A percentile compares a stretch with the other conserved stretches of the same genome.
Evolutionary conservation across 345 rosid genomes (phyloP).

Genomic region (Populus euphratica): DNA sequence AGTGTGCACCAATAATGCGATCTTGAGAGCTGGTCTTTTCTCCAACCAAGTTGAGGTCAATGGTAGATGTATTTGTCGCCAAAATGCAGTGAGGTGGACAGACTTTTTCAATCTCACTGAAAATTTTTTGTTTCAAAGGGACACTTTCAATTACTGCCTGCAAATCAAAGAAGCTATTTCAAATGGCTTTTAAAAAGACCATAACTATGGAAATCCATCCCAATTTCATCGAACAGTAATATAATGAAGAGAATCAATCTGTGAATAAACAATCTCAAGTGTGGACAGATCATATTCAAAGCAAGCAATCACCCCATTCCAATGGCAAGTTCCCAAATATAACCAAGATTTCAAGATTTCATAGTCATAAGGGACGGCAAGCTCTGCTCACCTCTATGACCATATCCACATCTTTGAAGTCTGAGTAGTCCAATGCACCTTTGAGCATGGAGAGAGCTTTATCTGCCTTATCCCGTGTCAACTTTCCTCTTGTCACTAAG

Average conservation of each 20-base stretch:
- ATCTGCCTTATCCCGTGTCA: constrained; percentile 62
- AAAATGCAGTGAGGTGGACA: constrained; percentile 87
- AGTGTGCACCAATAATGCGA: constrained; percentile 91
- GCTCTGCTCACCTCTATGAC: constrained; percentile 69
- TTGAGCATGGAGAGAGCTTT: constrained; percentile 73
- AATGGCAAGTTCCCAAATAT: background rate
- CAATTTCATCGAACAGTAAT: background rate
- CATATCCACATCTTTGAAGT: constrained; percentile 86
- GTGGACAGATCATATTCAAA: background rate
- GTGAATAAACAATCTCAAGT: background rate
- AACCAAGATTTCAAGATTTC: background rate
- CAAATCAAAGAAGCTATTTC: constrained; percentile 21
- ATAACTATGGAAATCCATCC: background rate
- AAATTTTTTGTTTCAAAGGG: constrained; percentile 81
- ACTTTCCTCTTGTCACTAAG: constrained; percentile 63
- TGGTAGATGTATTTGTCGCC: constrained; percentile 89
- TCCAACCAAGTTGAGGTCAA: constrained; percentile 72
- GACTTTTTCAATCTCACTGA: constrained; percentile 71
- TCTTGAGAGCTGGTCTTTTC: constrained; percentile 71
- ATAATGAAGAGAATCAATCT: background rate
- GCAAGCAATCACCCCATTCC: background rate
- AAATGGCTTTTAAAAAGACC: constrained; percentile 4
- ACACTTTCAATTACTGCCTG: constrained; percentile 91
- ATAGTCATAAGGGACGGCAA: background rate
- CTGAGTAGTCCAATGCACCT: constrained; percentile 75